These are phyloP conservation scores for Lophiotrema nucula DNA, from an alignment of 495 filamentous ascomycete genomes.

Conservation along the genomic window DNA sequence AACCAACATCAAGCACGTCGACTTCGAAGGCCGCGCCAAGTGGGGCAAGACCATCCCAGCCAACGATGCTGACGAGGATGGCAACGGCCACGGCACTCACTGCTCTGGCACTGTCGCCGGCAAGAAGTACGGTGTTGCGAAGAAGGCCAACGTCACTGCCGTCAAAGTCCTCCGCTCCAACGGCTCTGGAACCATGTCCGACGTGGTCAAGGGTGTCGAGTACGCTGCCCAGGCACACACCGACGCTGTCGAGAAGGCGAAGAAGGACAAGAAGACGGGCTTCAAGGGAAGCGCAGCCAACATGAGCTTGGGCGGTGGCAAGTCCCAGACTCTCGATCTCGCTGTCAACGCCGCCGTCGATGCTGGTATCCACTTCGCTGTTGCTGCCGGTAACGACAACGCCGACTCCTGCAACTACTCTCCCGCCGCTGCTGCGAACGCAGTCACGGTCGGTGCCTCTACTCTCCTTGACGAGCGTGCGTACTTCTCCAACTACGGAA, in stretches of 20 bases:
- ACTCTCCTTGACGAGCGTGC: constrained; percentile 92
- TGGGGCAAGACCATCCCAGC: constrained; percentile 96
- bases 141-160: constrained; percentile 94
- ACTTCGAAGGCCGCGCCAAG: constrained; percentile 91
- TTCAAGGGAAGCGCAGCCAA: constrained; percentile 99
- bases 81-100: constrained; percentile 98
- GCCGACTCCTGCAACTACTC: constrained; percentile 99
- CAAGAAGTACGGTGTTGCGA: constrained; percentile 98
- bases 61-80: constrained; percentile 83
- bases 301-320: constrained; percentile 98
- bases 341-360: constrained; percentile 92
- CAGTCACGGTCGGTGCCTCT: constrained; percentile 94
- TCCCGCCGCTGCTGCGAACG: constrained; percentile 88
- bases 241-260: constrained; percentile 69
- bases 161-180: constrained; percentile 98
- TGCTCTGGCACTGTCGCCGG: constrained; percentile 97
- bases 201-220: constrained; percentile 97
- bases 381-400: constrained; percentile 98
- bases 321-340: constrained; percentile 82
- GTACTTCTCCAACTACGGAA: constrained; percentile 99
- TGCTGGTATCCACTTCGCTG: constrained; percentile 92
- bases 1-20: constrained; percentile 88
- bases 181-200: constrained; percentile 96
- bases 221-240: constrained; percentile 81
- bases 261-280: constrained; percentile 81